Evolutionary conservation across 306 rosid species (phyloP).

Genomic region (Gynostemma pentaphyllum): DNA sequence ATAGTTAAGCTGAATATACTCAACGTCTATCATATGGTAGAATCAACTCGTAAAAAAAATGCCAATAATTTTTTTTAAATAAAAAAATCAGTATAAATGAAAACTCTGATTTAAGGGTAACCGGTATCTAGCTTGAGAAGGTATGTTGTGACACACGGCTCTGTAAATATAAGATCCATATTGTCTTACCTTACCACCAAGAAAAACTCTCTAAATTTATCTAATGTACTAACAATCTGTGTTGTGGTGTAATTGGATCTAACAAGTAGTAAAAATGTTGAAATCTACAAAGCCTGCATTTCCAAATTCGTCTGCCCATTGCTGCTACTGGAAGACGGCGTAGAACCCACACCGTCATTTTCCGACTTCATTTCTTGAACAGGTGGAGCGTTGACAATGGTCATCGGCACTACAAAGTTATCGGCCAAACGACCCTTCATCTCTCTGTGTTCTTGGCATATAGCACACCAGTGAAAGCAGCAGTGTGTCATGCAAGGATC

Average conservation of each 20-base stretch:
- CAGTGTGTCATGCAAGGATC: constrained; percentile 92
- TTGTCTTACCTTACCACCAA: no score
- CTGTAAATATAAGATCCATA: no score
- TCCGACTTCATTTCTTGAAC: constrained; percentile 68
- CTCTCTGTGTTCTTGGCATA: constrained; percentile 98
- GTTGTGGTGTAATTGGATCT: not conserved
- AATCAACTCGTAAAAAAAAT: no score
- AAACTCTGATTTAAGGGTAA: no score
- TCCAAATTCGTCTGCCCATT: constrained; percentile 55
- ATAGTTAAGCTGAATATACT: no score
- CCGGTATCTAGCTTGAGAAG: no score
- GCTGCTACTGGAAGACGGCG: constrained; percentile 37
- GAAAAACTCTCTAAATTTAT: not conserved
- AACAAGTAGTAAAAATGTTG: not conserved
- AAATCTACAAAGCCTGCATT: constrained; percentile 60
- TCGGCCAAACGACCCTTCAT: constrained; percentile 76
- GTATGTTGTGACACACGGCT: no score
- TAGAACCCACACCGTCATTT: constrained; percentile 29
- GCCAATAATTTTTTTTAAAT: no score
- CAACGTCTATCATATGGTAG: no score
- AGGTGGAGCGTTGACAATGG: constrained; percentile 73
- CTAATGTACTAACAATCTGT: not conserved
- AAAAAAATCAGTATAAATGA: no score
- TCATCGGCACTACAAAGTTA: constrained; percentile 48
- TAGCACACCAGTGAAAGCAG: constrained; percentile 92